These are phyloP conservation scores for Verbascum thapsus DNA, from an alignment of 257 asterid genomes.

Conservation along the genomic window DNA sequence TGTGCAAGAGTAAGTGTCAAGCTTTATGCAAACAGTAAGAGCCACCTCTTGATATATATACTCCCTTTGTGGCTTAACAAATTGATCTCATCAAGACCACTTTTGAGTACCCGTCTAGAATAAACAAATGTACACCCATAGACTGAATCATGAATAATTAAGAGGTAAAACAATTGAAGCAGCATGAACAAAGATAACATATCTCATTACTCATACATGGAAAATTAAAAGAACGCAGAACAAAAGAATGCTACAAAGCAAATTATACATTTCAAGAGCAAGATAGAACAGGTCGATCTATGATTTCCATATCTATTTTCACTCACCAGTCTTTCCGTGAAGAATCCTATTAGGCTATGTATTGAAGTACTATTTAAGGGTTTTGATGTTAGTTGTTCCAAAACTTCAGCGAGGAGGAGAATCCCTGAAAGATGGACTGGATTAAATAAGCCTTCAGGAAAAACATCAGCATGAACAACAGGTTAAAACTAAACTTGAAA, in stretches of 20 bases:
- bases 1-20: too few relatives aligned
- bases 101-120: not conserved
- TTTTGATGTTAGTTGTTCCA: conserved; percentile 56
- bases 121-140: not conserved
- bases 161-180: conserved; percentile 15
- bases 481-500: not conserved
- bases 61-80: not conserved
- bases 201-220: conserved; percentile 18
- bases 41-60: not conserved
- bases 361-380: conserved; percentile 59
- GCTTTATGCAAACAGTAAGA: too few relatives aligned
- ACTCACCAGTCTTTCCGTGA: conserved; percentile 89
- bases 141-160: conserved; percentile 1
- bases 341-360: conserved; percentile 76
- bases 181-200: conserved; percentile 11
- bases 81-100: conserved; percentile 12
- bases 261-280: conserved; percentile 2
- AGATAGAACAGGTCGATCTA: conserved; percentile 9
- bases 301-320: conserved; percentile 27
- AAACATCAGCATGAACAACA: conserved; percentile 7
- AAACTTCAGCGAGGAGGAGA: conserved; percentile 76
- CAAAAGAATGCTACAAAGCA: conserved; percentile 15
- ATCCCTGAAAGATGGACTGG: conserved; percentile 56
- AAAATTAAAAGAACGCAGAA: not conserved
- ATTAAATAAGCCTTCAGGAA: conserved; percentile 23